phyloP scores from a whole-genome alignment of 225 moss, liverwort and hornwort genomes.

The Polytrichum commune region DNA sequence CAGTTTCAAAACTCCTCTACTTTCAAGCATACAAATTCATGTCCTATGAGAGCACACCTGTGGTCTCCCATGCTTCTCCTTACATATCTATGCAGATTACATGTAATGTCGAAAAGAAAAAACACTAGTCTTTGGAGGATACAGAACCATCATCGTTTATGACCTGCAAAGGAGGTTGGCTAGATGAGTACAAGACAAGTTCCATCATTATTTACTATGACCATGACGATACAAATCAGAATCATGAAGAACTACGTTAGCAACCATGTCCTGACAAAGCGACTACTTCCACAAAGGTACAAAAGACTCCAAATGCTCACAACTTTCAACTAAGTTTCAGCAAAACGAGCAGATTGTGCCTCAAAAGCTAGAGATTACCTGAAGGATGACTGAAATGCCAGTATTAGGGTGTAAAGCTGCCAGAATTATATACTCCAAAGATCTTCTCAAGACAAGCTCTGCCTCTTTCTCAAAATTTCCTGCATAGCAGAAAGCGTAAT shows the following conservation, averaged over 20 bases:
- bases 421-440: constrained; percentile 72
- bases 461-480: constrained; percentile 92
- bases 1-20: background rate
- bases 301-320: background rate
- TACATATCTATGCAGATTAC: constrained; percentile 5
- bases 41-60: no score
- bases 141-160: constrained; percentile 96
- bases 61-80: background rate
- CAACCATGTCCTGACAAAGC: no score
- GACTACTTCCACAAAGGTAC: no score
- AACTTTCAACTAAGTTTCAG: constrained; percentile 3
- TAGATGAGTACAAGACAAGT: background rate
- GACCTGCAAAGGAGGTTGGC: constrained; percentile 55
- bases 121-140: constrained; percentile 44
- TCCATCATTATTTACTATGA: background rate
- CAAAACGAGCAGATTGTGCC: background rate
- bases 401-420: constrained; percentile 86
- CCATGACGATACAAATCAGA: no score
- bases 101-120: constrained; percentile 5
- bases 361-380: constrained; percentile 42
- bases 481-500: constrained; percentile 14
- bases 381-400: constrained; percentile 86
- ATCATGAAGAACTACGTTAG: no score
- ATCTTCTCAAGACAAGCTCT: constrained; percentile 72
- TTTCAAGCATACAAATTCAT: background rate